phyloP scores from a whole-genome alignment of 169 alveolate species.

The Toxoplasma gondii region DNA sequence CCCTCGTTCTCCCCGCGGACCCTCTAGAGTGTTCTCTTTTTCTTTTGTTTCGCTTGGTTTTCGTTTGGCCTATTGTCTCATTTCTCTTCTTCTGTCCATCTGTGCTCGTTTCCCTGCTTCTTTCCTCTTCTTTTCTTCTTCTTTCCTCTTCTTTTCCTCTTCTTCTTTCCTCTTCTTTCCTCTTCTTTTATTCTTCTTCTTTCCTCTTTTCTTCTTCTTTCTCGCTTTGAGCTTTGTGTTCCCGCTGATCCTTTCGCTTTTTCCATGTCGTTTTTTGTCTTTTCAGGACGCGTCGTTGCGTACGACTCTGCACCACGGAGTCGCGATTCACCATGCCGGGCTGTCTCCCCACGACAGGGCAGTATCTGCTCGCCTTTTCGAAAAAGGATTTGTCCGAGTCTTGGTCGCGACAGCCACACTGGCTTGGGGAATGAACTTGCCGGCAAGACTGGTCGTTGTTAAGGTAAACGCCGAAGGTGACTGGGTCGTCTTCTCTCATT shows the following conservation, averaged over 20 bases:
- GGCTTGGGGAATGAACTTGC: constrained; percentile 99
- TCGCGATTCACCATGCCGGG: constrained; percentile 99
- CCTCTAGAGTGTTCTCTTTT: too few relatives aligned
- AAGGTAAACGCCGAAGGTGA: constrained; percentile 75
- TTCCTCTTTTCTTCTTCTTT: too few relatives aligned
- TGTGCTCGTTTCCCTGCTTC: too few relatives aligned
- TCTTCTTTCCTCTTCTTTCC: not conserved
- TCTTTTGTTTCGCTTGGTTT: too few relatives aligned
- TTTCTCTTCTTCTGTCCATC: too few relatives aligned
- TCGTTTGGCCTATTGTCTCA: too few relatives aligned
- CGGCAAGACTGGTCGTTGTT: constrained; percentile 98
- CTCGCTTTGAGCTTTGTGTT: too few relatives aligned
- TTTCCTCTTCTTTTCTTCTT: too few relatives aligned
- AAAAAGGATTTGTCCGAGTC: constrained; percentile 91
- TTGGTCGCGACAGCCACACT: constrained; percentile 98
- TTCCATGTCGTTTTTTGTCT: too few relatives aligned
- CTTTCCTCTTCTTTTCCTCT: too few relatives aligned
- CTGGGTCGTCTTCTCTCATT: not conserved
- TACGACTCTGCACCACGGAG: constrained; percentile 88
- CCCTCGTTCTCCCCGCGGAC: too few relatives aligned
- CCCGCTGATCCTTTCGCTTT: too few relatives aligned
- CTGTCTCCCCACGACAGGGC: constrained; percentile 93
- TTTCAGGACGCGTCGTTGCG: constrained; percentile 51
- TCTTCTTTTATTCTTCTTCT: not conserved
- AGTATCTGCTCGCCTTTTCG: constrained; percentile 95